phyloP scores from a whole-genome alignment of 306 rosid genomes.

The Lathyrus tuberosus region DNA sequence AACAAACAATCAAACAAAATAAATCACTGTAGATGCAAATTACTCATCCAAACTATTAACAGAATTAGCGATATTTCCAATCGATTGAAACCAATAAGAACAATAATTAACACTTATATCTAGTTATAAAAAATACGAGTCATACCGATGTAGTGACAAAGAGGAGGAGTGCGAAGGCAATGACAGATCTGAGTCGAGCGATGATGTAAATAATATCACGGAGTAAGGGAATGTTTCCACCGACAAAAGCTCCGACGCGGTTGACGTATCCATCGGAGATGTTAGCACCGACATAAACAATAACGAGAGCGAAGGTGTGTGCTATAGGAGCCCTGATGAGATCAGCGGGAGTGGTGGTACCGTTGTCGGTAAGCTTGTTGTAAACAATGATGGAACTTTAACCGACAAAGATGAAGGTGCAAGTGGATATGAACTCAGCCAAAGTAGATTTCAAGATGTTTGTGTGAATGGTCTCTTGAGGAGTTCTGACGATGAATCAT shows the following conservation, averaged over 20 bases:
- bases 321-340: conserved; percentile 75
- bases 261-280: conserved; percentile 95
- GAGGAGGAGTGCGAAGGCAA: conserved; percentile 64
- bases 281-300: conserved; percentile 68
- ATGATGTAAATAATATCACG: conserved; percentile 78
- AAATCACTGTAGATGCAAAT: too few species aligned
- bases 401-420: conserved; percentile 90
- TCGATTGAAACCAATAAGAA: too few species aligned
- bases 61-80: too few species aligned
- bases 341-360: conserved; percentile 57
- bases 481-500: conserved; percentile 70
- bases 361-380: conserved; percentile 69
- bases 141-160: conserved; percentile 66
- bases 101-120: too few species aligned
- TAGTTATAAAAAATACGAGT: neutral
- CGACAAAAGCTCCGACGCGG: conserved; percentile 86
- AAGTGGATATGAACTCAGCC: conserved; percentile 87
- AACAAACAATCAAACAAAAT: too few species aligned
- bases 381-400: conserved; percentile 75
- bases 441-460: conserved; percentile 66
- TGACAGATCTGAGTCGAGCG: conserved; percentile 83
- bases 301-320: conserved; percentile 78
- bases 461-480: conserved; percentile 62
- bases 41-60: too few species aligned
- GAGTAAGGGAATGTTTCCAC: conserved; percentile 76